Evolutionary conservation across 2,329 filamentous ascomycete species (phyloP).

Genomic region (Chaetomiaceae sp.): DNA sequence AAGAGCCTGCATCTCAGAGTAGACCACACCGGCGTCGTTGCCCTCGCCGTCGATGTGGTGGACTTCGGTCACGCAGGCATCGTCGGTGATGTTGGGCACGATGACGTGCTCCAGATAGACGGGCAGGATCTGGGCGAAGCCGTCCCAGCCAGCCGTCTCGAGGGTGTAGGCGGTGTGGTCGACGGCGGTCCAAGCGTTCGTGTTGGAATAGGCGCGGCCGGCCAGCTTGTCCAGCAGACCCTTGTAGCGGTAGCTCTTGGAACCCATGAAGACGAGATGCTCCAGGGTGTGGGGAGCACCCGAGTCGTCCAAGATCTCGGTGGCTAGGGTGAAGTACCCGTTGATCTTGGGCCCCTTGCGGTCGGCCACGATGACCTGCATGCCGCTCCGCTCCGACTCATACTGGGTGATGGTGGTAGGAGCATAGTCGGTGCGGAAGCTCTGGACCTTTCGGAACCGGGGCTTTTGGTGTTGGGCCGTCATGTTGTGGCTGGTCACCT

Average conservation of each 20-base stretch:
- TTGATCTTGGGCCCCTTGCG: constrained; percentile 91
- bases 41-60: constrained; percentile 92
- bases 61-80: constrained; percentile 90
- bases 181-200: constrained; percentile 95
- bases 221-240: constrained; percentile 92
- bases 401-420: constrained; percentile 88
- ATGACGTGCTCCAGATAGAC: constrained; percentile 95
- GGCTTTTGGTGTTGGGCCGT: constrained; percentile 44
- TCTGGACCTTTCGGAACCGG: constrained; percentile 78
- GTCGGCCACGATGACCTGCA: constrained; percentile 90
- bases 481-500: constrained; percentile 43
- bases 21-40: constrained; percentile 94
- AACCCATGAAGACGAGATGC: constrained; percentile 83
- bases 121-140: constrained; percentile 89
- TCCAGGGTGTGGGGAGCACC: constrained; percentile 86
- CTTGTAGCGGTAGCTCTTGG: constrained; percentile 89
- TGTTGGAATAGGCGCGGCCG: constrained; percentile 85
- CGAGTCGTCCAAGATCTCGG: constrained; percentile 96
- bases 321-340: constrained; percentile 92
- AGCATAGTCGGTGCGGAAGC: constrained; percentile 85
- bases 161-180: constrained; percentile 96
- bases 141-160: constrained; percentile 93
- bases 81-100: constrained; percentile 85
- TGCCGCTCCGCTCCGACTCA: constrained; percentile 89
- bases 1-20: constrained; percentile 97